Evolutionary conservation across 441 rosid species (phyloP).

Genomic region (Syzygium syzygioides): DNA sequence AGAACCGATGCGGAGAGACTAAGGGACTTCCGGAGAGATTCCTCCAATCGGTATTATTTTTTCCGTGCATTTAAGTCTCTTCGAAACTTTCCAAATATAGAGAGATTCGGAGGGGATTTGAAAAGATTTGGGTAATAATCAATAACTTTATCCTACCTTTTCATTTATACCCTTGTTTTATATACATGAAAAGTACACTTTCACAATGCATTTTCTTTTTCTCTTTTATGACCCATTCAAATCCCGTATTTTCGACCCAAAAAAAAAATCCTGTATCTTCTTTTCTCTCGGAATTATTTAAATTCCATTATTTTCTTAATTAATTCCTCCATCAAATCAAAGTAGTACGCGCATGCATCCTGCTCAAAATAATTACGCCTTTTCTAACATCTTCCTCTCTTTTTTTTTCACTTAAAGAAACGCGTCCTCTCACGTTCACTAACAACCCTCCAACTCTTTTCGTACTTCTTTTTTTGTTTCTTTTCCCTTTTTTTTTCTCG

Average conservation of each 20-base stretch:
- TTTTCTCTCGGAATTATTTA: background rate
- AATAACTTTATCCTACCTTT: background rate
- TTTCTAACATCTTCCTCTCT: background rate
- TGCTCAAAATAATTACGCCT: too few relatives aligned
- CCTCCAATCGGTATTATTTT: background rate
- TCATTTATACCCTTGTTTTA: background rate
- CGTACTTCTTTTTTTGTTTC: background rate
- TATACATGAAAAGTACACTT: background rate
- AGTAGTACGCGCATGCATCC: background rate
- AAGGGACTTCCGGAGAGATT: background rate
- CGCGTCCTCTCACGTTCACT: background rate
- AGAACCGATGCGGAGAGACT: background rate
- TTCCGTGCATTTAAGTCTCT: too few relatives aligned
- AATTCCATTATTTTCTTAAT: background rate
- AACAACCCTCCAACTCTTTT: accelerated
- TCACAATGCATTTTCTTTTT: background rate
- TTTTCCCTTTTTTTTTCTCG: background rate
- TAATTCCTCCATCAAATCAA: background rate
- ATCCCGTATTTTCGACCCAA: background rate
- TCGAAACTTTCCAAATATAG: background rate
- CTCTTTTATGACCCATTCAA: background rate
- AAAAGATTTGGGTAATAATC: too few relatives aligned
- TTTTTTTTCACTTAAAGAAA: background rate
- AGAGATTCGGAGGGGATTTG: too few relatives aligned
- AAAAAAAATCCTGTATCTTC: background rate